Evolutionary conservation across 2,329 filamentous ascomycete genomes (phyloP).

Genomic region (Clonostachys sp.): DNA sequence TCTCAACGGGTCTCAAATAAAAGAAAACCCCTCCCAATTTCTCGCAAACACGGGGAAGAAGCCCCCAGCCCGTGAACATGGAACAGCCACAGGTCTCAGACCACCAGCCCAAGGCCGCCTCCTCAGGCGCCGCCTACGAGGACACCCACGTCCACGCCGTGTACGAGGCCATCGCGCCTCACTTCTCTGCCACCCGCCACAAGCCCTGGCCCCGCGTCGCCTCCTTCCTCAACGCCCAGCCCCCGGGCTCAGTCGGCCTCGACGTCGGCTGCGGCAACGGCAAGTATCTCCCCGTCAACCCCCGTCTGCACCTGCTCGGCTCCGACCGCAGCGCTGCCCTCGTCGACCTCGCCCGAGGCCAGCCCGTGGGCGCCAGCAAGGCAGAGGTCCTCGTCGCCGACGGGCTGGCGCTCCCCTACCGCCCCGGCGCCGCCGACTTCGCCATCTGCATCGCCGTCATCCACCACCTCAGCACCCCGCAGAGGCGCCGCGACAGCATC

Average conservation of each 20-base stretch:
- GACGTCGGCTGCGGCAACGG: slow-evolving; percentile 97
- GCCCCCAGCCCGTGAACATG: no score
- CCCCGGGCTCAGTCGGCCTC: slow-evolving; percentile 71
- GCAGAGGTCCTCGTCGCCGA: slow-evolving; percentile 77
- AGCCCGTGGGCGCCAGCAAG: no score
- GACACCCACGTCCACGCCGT: slow-evolving; percentile 83
- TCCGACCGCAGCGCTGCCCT: slow-evolving; percentile 72
- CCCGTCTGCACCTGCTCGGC: slow-evolving; percentile 71
- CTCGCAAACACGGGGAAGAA: no score
- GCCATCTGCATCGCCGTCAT: slow-evolving; percentile 91
- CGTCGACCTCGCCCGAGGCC: slow-evolving; percentile 38
- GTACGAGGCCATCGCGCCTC: slow-evolving; percentile 81
- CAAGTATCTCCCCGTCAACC: slow-evolving; percentile 84
- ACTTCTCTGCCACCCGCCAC: slow-evolving; percentile 77
- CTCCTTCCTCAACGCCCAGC: slow-evolving; percentile 63
- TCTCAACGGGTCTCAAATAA: no score
- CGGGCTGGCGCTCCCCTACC: slow-evolving; percentile 78
- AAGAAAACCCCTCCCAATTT: no score
- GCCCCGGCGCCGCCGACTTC: slow-evolving; percentile 60
- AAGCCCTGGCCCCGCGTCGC: slow-evolving; percentile 92
- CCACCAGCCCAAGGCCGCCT: slow-evolving; percentile 22
- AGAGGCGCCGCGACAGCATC: slow-evolving; percentile 69
- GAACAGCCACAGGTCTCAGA: background rate
- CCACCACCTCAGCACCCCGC: slow-evolving; percentile 82
- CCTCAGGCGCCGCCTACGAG: slow-evolving; percentile 56